These are phyloP conservation scores for Ceratocystis destructans DNA, from an alignment of 2,329 filamentous ascomycete species.

Conservation along the genomic window DNA sequence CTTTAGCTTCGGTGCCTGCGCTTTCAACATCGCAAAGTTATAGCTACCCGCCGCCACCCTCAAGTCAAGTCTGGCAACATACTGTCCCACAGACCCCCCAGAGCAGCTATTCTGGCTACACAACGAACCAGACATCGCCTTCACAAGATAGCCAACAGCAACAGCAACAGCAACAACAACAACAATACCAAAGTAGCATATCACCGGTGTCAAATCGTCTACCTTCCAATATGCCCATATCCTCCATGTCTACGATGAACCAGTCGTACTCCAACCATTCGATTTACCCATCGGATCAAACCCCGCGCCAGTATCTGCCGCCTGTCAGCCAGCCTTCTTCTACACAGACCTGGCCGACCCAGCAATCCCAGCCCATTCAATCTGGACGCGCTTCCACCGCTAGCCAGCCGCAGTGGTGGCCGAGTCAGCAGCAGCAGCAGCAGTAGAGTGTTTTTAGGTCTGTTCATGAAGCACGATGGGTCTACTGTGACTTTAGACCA, in stretches of 20 bases:
- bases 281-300: conserved; percentile 49
- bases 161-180: background rate
- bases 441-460: too few species aligned
- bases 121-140: conserved; percentile 33
- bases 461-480: too few species aligned
- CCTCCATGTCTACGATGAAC: conserved; percentile 47
- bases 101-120: conserved; percentile 40
- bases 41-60: conserved; percentile 45
- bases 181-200: background rate
- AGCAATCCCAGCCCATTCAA: conserved; percentile 43
- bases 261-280: conserved; percentile 45
- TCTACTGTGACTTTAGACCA: too few species aligned
- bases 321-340: conserved; percentile 38
- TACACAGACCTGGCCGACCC: conserved; percentile 41
- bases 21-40: conserved; percentile 42
- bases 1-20: conserved; percentile 37
- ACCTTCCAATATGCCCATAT: conserved; percentile 44
- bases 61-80: conserved; percentile 48
- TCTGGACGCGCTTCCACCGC: background rate
- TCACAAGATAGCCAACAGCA: background rate
- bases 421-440: conserved; percentile 29
- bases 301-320: conserved; percentile 54
- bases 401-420: conserved; percentile 38
- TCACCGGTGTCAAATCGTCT: conserved; percentile 31
- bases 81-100: conserved; percentile 45